Percentiles rank a stretch among this genome's conserved stretches.
phyloP scores from a whole-genome alignment of 2,329 filamentous ascomycete genomes.

The Penicillium sp. region DNA sequence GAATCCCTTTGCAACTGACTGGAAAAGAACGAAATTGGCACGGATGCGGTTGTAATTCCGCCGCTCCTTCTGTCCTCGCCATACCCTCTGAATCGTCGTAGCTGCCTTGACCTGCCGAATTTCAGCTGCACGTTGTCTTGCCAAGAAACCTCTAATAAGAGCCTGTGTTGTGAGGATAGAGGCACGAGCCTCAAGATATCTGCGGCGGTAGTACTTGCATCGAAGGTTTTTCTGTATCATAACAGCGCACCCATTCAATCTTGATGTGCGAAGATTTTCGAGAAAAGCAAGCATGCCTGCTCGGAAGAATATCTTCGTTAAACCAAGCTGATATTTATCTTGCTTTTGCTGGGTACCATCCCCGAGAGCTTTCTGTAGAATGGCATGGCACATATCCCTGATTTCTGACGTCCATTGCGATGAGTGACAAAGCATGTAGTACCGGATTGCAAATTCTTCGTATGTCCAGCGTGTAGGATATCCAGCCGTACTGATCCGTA shows the following conservation, averaged over 20 bases:
- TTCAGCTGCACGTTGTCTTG: conserved; percentile 68
- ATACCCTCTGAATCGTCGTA: conserved; percentile 88
- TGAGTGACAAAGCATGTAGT: conserved; percentile 95
- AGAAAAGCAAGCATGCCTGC: conserved; percentile 97
- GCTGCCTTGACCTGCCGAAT: conserved; percentile 75
- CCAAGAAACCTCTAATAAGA: conserved; percentile 64
- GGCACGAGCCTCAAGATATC: conserved; percentile 76
- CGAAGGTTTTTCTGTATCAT: conserved; percentile 98
- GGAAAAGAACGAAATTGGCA: conserved; percentile 74
- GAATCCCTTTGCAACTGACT: conserved; percentile 85
- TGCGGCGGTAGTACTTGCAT: conserved; percentile 87
- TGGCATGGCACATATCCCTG: conserved; percentile 83
- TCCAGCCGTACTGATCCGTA: conserved; percentile 91
- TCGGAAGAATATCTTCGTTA: conserved; percentile 99
- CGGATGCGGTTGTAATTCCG: conserved; percentile 70
- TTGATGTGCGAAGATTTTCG: conserved; percentile 81
- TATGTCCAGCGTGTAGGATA: conserved; percentile 98
- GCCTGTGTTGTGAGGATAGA: conserved; percentile 75
- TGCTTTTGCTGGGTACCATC: conserved; percentile 64
- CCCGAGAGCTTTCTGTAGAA: conserved; percentile 77
- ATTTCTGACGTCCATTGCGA: conserved; percentile 87
- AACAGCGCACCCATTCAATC: conserved; percentile 85
- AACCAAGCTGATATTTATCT: conserved; percentile 93
- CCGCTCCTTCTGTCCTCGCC: conserved; percentile 83
- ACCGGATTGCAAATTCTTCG: conserved; percentile 91